Evolutionary conservation across 225 moss, liverwort and hornwort species (phyloP).

Genomic region (Thuidium tamariscinum): DNA sequence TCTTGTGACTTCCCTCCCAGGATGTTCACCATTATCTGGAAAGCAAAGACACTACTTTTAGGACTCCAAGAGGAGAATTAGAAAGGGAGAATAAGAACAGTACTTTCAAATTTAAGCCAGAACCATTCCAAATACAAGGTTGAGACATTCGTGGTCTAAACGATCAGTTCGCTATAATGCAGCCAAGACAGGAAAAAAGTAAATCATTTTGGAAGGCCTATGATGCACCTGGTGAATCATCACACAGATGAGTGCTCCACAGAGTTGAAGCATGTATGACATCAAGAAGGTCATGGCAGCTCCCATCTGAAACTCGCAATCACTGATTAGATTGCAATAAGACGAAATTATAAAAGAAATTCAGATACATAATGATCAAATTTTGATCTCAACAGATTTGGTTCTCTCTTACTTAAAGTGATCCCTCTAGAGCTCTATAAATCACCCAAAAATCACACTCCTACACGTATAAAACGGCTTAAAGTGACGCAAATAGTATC

Average conservation of each 20-base stretch:
- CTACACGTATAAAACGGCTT: background rate
- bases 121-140: background rate
- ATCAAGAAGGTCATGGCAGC: conserved; percentile 34
- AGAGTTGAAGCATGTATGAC: conserved; percentile 52
- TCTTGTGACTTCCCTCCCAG: conserved; percentile 16
- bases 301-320: conserved; percentile 22
- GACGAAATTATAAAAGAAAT: background rate
- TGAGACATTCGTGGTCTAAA: background rate
- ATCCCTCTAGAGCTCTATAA: background rate
- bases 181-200: background rate
- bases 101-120: background rate
- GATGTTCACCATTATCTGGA: conserved; percentile 32
- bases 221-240: conserved; percentile 51
- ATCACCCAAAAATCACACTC: background rate
- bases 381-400: background rate
- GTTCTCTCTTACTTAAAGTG: background rate
- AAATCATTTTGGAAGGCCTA: background rate
- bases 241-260: conserved; percentile 55
- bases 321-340: background rate
- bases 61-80: background rate
- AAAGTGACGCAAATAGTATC: background rate
- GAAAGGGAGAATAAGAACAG: background rate
- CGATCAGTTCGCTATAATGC: background rate
- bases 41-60: background rate
- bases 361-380: background rate